phyloP scores from a whole-genome alignment of 2,329 filamentous ascomycete genomes.

The Fusarium verrucosum region DNA sequence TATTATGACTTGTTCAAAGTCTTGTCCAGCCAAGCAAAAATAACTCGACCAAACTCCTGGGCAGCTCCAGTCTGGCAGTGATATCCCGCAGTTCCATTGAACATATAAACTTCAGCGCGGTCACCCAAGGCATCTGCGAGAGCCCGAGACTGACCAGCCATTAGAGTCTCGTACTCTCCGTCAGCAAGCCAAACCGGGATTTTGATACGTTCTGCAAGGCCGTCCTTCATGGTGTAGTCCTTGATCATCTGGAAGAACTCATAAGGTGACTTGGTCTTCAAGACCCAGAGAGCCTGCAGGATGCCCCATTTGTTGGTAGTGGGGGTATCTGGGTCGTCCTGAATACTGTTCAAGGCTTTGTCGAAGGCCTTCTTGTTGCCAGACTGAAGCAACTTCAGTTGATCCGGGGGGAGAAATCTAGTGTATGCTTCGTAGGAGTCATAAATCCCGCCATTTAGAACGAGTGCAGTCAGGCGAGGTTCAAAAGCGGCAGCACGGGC shows the following conservation, averaged over 20 bases:
- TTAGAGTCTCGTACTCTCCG: slow-evolving; percentile 33
- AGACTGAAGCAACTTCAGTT: slow-evolving; percentile 6
- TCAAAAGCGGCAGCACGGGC: slow-evolving; percentile 30
- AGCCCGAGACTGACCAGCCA: background rate
- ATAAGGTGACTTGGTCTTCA: slow-evolving; percentile 44
- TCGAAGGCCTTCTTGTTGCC: slow-evolving; percentile 33
- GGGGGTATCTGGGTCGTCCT: slow-evolving; percentile 9
- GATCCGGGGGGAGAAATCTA: background rate
- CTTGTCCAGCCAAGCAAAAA: slow-evolving; percentile 23
- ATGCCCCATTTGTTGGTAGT: slow-evolving; percentile 44
- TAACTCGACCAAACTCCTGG: background rate
- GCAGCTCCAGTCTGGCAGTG: slow-evolving; percentile 22
- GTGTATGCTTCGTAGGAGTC: slow-evolving; percentile 27
- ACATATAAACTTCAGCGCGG: slow-evolving; percentile 3
- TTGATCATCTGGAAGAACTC: slow-evolving; percentile 37
- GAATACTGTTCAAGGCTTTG: background rate
- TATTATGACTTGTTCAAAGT: background rate
- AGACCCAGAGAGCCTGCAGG: slow-evolving; percentile 48
- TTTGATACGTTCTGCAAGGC: slow-evolving; percentile 24
- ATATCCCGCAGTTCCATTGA: slow-evolving; percentile 18
- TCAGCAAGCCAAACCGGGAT: slow-evolving; percentile 40
- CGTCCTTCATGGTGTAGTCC: slow-evolving; percentile 24
- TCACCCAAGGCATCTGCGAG: slow-evolving; percentile 7
- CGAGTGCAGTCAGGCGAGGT: background rate
- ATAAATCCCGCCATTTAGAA: slow-evolving; percentile 20